Evolutionary conservation across 2,329 filamentous ascomycete species (phyloP), one percentile per base, ranked within the genome.

Genomic region (Thielaviopsis punctulata): DNA sequence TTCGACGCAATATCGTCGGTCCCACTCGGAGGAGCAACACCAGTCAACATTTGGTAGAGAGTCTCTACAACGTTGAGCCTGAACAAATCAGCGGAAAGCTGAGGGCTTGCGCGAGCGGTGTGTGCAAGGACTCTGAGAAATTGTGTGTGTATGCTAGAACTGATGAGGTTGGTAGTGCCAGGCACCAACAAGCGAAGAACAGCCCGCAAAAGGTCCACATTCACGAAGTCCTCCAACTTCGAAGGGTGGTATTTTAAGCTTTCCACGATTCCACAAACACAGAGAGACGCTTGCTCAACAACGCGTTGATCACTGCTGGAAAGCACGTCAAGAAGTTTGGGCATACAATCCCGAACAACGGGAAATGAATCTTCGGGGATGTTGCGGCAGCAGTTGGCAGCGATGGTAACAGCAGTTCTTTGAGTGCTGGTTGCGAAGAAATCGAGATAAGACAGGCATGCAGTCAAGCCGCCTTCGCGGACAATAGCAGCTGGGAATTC

Each of bases 391-490:
- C 92, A 98, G 63, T 98, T 98, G 52, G 92, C 93, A 9, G 93
- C 92, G 12, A 90, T 98, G 2, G 89, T 96, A 7, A 98, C 92
- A 6, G 92, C 92, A 13, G 90, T 95, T 58, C 92, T 80, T 66
- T 98, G 92, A 2, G 92, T 96, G 65, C 90, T 92, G 0, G 92
- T 98, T 15, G 90, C 84, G 62, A 98, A 98, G 68, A 98, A 98
- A 64, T 98, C 92, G 54, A 98, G 76, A 63, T 92, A 96, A 0
- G 86, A 93, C 58, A 98, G 70, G 62, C 92, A 98, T n/a, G 92
- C 92, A 1, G 86, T 94, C 57, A 98, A 72, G 10, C 92, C 92
- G 48, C 92, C 93, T 68, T 96, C 92, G 49, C 89, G 84, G 45
- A 98, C 92, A 59, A 98, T 98, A 52, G 86, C 88, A 3, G 85